Conservation (phyloP, 495 filamentous ascomycete species). For the Penicillium angulare region DNA sequence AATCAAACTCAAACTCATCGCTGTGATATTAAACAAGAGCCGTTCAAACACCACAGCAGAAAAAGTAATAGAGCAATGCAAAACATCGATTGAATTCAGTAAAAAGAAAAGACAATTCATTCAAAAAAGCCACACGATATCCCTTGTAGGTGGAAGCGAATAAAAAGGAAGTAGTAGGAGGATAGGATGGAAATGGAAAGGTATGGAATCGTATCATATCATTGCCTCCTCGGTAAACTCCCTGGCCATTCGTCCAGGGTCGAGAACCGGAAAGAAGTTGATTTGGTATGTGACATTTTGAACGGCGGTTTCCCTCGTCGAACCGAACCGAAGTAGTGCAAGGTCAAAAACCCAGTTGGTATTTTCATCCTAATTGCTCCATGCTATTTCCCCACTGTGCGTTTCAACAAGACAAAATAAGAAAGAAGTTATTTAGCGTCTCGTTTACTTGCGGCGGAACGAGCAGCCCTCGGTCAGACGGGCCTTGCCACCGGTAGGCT, state of each 20-base stretch:
- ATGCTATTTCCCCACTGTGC: constrained; percentile 30
- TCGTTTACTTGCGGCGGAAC: constrained; percentile 96
- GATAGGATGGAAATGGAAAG: constrained; percentile 13
- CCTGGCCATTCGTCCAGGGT: constrained; percentile 2
- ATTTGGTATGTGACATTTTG: constrained; percentile 37
- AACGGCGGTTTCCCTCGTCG: constrained; percentile 21
- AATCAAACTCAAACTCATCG: too few species aligned
- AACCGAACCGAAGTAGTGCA: constrained; percentile 14
- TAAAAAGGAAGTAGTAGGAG: constrained; percentile 15
- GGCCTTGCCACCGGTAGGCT: constrained; percentile 98
- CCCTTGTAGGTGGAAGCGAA: background rate
- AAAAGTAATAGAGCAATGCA: constrained; percentile 4
- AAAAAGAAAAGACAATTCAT: background rate
- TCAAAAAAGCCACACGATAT: constrained; percentile 5
- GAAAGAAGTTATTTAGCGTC: constrained; percentile 25
- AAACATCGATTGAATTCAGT: background rate
- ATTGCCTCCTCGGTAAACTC: constrained; percentile 9
- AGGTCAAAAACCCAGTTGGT: constrained; percentile 24
- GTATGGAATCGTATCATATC: constrained; percentile 26
- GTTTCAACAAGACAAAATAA: constrained; percentile 34
- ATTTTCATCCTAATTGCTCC: constrained; percentile 36
- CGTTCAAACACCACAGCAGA: background rate
- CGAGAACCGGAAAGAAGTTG: constrained; percentile 18
- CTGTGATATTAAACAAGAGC: constrained; percentile 12
- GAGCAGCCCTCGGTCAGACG: constrained; percentile 97